These are phyloP conservation scores for Artemisia tridentata DNA, from an alignment of 129 eudicot genomes.

Conservation along the genomic window DNA sequence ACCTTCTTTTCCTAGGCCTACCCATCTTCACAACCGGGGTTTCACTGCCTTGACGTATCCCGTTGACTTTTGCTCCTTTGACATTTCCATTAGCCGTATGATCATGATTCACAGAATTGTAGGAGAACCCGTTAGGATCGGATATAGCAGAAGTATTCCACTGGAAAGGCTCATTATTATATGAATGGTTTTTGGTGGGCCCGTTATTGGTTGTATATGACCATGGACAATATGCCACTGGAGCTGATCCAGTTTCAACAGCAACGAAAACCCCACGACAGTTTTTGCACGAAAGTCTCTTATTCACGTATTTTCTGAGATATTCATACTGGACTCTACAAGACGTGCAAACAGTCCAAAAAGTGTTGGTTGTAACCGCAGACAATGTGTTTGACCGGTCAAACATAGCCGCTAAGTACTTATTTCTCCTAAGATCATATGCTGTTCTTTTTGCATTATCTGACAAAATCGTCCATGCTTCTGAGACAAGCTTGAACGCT, in stretches of 20 bases:
- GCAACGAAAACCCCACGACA: conserved; percentile 92
- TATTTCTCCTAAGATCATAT: conserved; percentile 66
- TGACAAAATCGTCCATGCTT: conserved; percentile 80
- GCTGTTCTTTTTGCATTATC: conserved; percentile 61
- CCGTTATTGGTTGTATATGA: conserved; percentile 59
- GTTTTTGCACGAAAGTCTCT: conserved; percentile 84
- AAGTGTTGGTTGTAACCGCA: conserved; percentile 55
- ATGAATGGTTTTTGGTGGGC: conserved; percentile 48
- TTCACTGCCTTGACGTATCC: conserved; percentile 27
- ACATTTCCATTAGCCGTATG: conserved; percentile 40
- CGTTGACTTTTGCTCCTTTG: conserved; percentile 40
- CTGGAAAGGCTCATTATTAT: conserved; percentile 61
- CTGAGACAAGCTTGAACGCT: conserved; percentile 78
- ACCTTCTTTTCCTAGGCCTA: conserved; percentile 70
- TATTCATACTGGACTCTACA: conserved; percentile 96
- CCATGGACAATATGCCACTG: conserved; percentile 55
- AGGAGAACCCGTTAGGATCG: conserved; percentile 55
- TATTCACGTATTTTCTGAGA: conserved; percentile 84
- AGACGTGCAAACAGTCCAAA: conserved; percentile 95
- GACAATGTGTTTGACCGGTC: conserved; percentile 30
- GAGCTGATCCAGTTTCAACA: conserved; percentile 76
- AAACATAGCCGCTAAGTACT: conserved; percentile 32
- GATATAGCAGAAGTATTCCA: conserved; percentile 51
- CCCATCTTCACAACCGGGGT: conserved; percentile 10
- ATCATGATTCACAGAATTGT: conserved; percentile 32